Evolutionary conservation across 108 stramenopile species (phyloP).

Genomic region (Nannochloropsis salina): DNA sequence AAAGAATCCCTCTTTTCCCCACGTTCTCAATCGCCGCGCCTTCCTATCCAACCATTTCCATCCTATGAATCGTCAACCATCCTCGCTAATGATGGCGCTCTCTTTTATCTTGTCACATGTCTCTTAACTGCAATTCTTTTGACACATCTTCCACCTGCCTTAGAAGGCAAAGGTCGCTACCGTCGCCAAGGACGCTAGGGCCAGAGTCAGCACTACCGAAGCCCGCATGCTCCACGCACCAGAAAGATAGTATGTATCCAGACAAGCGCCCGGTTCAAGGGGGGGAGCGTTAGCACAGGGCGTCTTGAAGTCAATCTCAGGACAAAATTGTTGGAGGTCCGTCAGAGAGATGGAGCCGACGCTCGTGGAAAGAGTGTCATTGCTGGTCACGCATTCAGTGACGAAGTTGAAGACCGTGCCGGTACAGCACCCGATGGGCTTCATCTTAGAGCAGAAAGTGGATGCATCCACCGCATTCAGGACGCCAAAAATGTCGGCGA

Average conservation of each 20-base stretch:
- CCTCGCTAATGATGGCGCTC: no score
- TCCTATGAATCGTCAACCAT: no score
- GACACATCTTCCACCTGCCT: not conserved
- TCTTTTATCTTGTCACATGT: no score
- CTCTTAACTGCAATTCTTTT: no score
- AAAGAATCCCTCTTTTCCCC: no score
- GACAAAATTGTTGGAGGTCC: not conserved
- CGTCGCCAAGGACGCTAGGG: not conserved
- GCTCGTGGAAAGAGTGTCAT: not conserved
- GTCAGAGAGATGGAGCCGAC: not conserved
- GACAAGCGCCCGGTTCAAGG: not conserved
- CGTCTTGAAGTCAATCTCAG: not conserved
- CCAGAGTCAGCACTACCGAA: not conserved
- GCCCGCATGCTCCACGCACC: not conserved
- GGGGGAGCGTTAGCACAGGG: not conserved
- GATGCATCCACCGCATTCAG: conserved; percentile 5
- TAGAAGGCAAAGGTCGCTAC: not conserved
- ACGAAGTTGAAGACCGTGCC: conserved; percentile 11
- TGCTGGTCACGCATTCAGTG: not conserved
- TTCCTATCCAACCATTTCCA: no score
- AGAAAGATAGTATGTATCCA: not conserved
- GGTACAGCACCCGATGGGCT: conserved; percentile 12
- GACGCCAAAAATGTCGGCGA: not conserved
- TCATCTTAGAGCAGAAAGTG: not conserved
- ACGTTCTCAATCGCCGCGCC: no score